A percentile compares a stretch with the other conserved stretches of the same genome.
Conservation (phyloP, 176 grass and related monocot genomes). For the Ampelocalamus luodianensis region DNA sequence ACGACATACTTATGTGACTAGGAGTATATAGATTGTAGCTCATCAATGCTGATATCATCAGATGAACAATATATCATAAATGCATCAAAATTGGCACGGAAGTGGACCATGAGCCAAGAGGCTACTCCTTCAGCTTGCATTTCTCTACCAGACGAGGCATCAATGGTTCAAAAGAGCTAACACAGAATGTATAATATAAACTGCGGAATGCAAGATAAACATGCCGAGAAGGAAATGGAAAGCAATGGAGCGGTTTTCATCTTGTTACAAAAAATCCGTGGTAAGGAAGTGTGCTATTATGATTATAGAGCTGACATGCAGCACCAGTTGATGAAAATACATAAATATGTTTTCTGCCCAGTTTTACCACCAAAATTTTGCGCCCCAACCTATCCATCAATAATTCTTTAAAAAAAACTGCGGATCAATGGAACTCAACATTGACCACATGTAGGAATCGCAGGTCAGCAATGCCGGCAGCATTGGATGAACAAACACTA, state of each 20-base stretch:
- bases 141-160: neutral
- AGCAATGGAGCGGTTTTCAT: no score
- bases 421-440: constrained; percentile 11
- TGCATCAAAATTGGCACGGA: no score
- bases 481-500: constrained; percentile 53
- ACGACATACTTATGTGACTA: no score
- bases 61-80: no score
- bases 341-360: neutral
- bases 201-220: neutral
- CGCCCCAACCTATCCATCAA: neutral
- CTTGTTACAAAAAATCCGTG: no score
- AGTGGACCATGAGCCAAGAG: no score
- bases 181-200: neutral
- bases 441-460: neutral
- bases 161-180: neutral
- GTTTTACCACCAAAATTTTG: neutral
- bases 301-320: neutral
- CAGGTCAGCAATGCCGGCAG: constrained; percentile 85
- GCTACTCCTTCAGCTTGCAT: no score
- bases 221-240: no score
- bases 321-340: neutral
- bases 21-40: no score
- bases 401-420: no score
- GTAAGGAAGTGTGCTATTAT: neutral
- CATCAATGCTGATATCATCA: no score